Conservation (phyloP, 768 basidiomycete species). For the Pulveroboletus ravenelii region DNA sequence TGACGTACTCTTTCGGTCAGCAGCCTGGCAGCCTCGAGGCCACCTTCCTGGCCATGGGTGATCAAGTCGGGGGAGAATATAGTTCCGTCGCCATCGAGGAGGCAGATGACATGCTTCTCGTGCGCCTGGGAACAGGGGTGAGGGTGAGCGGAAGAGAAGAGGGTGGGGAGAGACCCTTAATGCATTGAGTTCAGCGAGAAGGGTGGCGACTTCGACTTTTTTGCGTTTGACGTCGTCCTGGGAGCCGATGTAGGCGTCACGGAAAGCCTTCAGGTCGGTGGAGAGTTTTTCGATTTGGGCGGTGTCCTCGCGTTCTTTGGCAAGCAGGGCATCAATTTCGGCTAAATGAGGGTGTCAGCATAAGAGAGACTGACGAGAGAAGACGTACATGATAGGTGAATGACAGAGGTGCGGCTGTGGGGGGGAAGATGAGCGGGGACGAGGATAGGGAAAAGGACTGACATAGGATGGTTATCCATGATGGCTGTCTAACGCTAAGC, state of each 20-base stretch:
- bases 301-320: slow-evolving; percentile 20
- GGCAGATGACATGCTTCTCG: slow-evolving; percentile 37
- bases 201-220: slow-evolving; percentile 2
- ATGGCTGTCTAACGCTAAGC: neutral
- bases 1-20: slow-evolving; percentile 34
- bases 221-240: slow-evolving; percentile 20
- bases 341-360: slow-evolving; percentile 9
- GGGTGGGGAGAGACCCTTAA: slow-evolving; percentile 19
- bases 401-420: slow-evolving; percentile 4
- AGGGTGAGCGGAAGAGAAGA: neutral
- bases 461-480: slow-evolving; percentile 21
- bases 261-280: slow-evolving; percentile 24
- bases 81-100: slow-evolving; percentile 62
- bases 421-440: neutral
- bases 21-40: slow-evolving; percentile 49
- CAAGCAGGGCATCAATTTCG: slow-evolving; percentile 27
- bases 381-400: slow-evolving; percentile 7
- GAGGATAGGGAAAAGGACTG: neutral
- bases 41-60: slow-evolving; percentile 51
- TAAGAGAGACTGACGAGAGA: neutral
- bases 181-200: slow-evolving; percentile 25
- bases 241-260: slow-evolving; percentile 22
- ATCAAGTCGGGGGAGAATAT: slow-evolving; percentile 57
- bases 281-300: slow-evolving; percentile 20
- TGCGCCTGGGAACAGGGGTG: slow-evolving; percentile 11